A percentile compares a stretch with the other conserved stretches of the same genome.
These are phyloP conservation scores for Coprinopsis marcescibilis DNA, from an alignment of 768 basidiomycete genomes.

Conservation along the genomic window DNA sequence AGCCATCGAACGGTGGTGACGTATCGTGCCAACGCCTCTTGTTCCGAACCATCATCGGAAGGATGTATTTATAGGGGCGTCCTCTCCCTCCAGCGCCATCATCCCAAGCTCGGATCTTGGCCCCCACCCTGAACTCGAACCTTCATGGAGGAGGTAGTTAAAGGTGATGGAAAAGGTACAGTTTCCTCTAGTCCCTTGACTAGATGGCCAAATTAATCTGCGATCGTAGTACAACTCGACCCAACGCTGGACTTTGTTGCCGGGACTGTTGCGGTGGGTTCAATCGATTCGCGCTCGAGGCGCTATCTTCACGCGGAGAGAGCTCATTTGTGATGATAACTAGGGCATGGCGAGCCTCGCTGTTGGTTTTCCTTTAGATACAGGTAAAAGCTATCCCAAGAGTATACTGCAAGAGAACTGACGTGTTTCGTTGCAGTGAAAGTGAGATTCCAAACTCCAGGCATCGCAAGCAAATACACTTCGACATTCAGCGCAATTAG, in stretches of 20 bases:
- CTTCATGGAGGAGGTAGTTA: conserved; percentile 9
- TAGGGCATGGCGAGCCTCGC: conserved; percentile 62
- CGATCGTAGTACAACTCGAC: conserved; percentile 32
- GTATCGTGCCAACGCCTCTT: no score
- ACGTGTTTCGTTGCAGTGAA: conserved; percentile 46
- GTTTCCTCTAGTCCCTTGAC: neutral
- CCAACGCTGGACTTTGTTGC: conserved; percentile 75
- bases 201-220: neutral
- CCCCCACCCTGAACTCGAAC: conserved; percentile 1
- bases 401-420: neutral
- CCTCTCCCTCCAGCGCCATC: no score
- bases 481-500: conserved; percentile 60
- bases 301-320: neutral
- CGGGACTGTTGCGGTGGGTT: conserved; percentile 57
- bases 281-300: neutral
- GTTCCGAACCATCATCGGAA: no score
- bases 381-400: conserved; percentile 16
- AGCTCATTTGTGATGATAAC: neutral
- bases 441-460: conserved; percentile 71
- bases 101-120: conserved; percentile 2
- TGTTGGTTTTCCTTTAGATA: conserved; percentile 78
- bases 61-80: no score
- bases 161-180: conserved; percentile 9
- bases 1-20: no score
- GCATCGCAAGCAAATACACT: conserved; percentile 48